A percentile compares a stretch with the other conserved stretches of the same genome.
These are phyloP conservation scores for Dunaliella primolecta DNA, from an alignment of 139 green algal genomes.

Conservation along the genomic window DNA sequence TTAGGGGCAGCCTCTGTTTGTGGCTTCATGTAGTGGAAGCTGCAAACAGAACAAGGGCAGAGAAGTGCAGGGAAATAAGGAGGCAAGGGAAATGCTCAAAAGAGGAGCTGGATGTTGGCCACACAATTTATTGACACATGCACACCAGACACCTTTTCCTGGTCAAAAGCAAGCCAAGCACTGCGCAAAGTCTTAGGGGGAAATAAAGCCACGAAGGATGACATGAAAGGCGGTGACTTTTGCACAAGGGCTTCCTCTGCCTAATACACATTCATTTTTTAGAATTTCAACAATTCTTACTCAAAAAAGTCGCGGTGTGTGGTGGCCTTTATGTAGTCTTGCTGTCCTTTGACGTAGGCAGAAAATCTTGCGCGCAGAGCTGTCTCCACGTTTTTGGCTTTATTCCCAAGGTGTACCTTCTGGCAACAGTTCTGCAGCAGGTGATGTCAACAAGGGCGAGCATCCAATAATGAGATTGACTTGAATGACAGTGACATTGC, in stretches of 20 bases:
- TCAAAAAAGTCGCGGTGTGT: slow-evolving; percentile 1
- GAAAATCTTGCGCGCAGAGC: background rate
- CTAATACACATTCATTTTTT: no score
- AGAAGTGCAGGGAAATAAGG: no score
- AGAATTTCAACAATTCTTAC: no score
- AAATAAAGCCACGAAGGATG: no score
- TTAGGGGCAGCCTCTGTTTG: background rate
- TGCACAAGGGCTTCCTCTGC: no score
- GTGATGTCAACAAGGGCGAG: background rate
- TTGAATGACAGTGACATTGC: background rate
- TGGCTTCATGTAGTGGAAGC: background rate
- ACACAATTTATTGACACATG: no score
- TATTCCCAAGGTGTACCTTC: background rate
- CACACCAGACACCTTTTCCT: no score
- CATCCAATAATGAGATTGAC: background rate
- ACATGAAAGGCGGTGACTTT: no score
- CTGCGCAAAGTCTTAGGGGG: no score
- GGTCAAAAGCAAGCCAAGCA: no score
- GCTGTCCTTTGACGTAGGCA: background rate
- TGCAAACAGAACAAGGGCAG: background rate
- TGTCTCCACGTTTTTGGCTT: background rate
- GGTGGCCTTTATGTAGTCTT: background rate
- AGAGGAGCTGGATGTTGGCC: no score
- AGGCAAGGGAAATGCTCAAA: no score
- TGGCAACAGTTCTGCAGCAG: slow-evolving; percentile 7